Percentiles rank a stretch among this genome's conserved stretches.
phyloP scores from a whole-genome alignment of 2,329 filamentous ascomycete genomes.

The Hypoxylon sp. region DNA sequence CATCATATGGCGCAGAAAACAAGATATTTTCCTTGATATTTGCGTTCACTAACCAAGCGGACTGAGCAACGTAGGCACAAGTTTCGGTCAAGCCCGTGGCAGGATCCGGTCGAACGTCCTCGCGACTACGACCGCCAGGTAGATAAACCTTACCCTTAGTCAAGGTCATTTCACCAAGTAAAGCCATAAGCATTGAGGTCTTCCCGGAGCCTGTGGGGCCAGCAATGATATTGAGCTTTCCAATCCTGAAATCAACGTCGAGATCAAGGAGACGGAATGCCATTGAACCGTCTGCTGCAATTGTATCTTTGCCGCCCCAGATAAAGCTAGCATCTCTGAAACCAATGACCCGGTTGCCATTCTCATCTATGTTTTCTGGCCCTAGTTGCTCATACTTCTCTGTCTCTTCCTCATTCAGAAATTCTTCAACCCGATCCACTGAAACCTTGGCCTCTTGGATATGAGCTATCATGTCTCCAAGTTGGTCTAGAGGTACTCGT shows the following conservation, averaged over 20 bases:
- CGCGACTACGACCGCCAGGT: slow-evolving; percentile 86
- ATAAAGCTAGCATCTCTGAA: slow-evolving; percentile 88
- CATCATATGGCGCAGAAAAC: slow-evolving; percentile 85
- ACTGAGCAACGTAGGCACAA: slow-evolving; percentile 95
- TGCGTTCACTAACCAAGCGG: slow-evolving; percentile 96
- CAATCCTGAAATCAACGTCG: slow-evolving; percentile 85
- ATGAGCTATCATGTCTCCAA: slow-evolving; percentile 98
- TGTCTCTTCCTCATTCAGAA: slow-evolving; percentile 92
- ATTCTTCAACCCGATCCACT: slow-evolving; percentile 95
- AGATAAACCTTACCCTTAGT: slow-evolving; percentile 85
- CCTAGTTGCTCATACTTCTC: slow-evolving; percentile 93
- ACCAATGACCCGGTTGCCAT: slow-evolving; percentile 82
- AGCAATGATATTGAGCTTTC: slow-evolving; percentile 91
- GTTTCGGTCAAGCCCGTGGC: slow-evolving; percentile 91
- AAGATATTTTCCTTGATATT: slow-evolving; percentile 97
- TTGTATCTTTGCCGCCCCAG: slow-evolving; percentile 82
- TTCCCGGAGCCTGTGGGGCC: slow-evolving; percentile 96
- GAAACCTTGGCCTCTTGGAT: slow-evolving; percentile 98
- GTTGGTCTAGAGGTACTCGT: slow-evolving; percentile 91
- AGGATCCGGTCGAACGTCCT: slow-evolving; percentile 85
- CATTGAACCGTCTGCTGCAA: slow-evolving; percentile 75
- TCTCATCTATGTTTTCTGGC: slow-evolving; percentile 76
- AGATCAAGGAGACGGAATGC: slow-evolving; percentile 88
- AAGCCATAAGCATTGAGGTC: slow-evolving; percentile 94
- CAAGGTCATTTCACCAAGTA: slow-evolving; percentile 95